Base-by-base conservation (phyloP, 495 filamentous ascomycete genomes). In the Gamarada debralockiae region DNA sequence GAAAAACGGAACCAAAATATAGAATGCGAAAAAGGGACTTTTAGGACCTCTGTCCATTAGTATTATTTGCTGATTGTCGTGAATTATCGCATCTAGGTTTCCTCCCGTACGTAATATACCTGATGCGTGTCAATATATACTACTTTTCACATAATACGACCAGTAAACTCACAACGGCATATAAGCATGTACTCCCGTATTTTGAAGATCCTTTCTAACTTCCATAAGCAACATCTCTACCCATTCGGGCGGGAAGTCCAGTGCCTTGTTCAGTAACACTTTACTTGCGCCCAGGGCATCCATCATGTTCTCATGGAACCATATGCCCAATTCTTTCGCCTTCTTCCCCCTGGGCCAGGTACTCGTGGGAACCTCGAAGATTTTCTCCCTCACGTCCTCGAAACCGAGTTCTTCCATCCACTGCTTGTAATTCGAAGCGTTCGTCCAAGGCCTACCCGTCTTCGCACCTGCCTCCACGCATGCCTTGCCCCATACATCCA, bases 211-310 rank as follows among this genome's bases (percentile, higher is more conserved):
- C 29, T 68, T 68, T 50, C 73, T 71, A 22, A 81, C 71, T 12
- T 76, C 73, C 1, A 73, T 73, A 3, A 81, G 60, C 42, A 82
- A 61, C 3, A 68, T 67, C 55, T 82, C 73, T 22, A 82, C 73
- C 39, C 77, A 68, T 39, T 67, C 61, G 12, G 13, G 56, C 34
- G 14, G 66, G 75, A 74, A 81, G 0, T 76, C 76, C 20, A 79
- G 66, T 18, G 68, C 62, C 3, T 70, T 67, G 0, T 65, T 60
- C 18, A 55, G 20, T 17, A 41, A 13, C 12, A 33, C 29, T 21
- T 66, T 56, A 21, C 65, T 70, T 42, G 78, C 73, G 2, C 72
- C 69, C 8, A 81, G 46, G 1, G 73, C 78, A 7, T 43, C 48
- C 53, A 75, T 60, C 66, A 77, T 69, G 40, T 70, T 63, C 15